Conservation (phyloP, 441 rosid species). For the Pelargonium fulgidum region DNA sequence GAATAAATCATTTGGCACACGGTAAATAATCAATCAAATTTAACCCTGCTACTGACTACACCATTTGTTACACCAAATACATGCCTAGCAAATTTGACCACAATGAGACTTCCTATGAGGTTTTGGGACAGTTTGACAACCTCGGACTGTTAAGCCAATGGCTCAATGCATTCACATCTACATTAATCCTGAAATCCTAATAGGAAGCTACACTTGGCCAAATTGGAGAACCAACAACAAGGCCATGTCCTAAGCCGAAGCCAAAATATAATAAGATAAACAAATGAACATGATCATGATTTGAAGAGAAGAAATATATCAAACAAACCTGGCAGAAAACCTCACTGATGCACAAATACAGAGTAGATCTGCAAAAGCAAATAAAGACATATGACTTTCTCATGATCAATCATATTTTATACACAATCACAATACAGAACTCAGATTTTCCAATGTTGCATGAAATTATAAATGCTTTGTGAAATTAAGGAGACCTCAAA, state of each 20-base stretch:
- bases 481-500: not conserved
- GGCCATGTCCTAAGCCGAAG: slow-evolving; percentile 12
- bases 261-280: not conserved
- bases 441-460: not conserved
- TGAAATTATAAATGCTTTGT: not conserved
- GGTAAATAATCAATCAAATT: not conserved
- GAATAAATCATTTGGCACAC: slow-evolving; percentile 6
- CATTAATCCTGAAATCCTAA: not conserved
- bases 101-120: not conserved
- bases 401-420: slow-evolving; percentile 10
- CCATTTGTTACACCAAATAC: slow-evolving; percentile 6
- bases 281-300: not conserved
- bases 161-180: not conserved
- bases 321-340: slow-evolving; percentile 72
- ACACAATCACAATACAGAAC: slow-evolving; percentile 13
- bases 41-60: slow-evolving; percentile 6
- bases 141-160: not conserved
- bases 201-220: slow-evolving; percentile 3
- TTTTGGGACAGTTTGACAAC: slow-evolving; percentile 3
- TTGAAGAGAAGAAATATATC: slow-evolving; percentile 14
- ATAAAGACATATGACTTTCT: slow-evolving; percentile 24
- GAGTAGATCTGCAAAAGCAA: slow-evolving; percentile 52
- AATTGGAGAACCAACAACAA: slow-evolving; percentile 17
- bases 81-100: not conserved
- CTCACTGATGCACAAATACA: slow-evolving; percentile 73